Conservation (phyloP, 2,329 filamentous ascomycete genomes). For the Ambrosiella cleistominuta region DNA sequence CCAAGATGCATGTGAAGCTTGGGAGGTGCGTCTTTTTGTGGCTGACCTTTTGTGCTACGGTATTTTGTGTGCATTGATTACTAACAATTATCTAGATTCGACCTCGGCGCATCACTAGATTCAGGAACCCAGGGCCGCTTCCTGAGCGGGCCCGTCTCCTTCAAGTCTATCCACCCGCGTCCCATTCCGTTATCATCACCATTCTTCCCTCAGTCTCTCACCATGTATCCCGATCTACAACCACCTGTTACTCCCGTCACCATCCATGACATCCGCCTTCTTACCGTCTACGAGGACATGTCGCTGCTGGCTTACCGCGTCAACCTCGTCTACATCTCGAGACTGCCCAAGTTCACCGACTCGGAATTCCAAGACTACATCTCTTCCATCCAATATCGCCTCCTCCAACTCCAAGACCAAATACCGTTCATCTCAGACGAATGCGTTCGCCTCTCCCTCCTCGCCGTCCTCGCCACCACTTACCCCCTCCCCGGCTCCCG, state of each 20-base stretch:
- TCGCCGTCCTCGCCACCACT: slow-evolving; percentile 12
- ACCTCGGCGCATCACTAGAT: slow-evolving; percentile 9
- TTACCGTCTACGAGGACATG: slow-evolving; percentile 13
- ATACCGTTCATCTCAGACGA: slow-evolving; percentile 8
- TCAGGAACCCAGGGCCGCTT: slow-evolving; percentile 9
- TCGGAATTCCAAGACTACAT: slow-evolving; percentile 11
- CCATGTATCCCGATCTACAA: neutral
- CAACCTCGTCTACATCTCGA: slow-evolving; percentile 8
- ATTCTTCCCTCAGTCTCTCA: neutral
- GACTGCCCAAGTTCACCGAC: slow-evolving; percentile 9
- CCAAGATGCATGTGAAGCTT: slow-evolving; percentile 12
- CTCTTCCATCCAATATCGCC: slow-evolving; percentile 9
- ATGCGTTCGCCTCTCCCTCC: slow-evolving; percentile 7
- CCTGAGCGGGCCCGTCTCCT: slow-evolving; percentile 6
- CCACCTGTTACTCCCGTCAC: slow-evolving; percentile 1
- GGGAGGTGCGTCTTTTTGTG: slow-evolving; percentile 4
- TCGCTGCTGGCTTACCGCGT: slow-evolving; percentile 6
- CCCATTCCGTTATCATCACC: slow-evolving; percentile 4
- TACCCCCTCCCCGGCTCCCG: slow-evolving; percentile 11
- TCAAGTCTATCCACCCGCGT: slow-evolving; percentile 7
- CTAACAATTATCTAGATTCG: slow-evolving; percentile 1
- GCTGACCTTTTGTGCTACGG: neutral
- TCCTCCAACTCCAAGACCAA: slow-evolving; percentile 7
- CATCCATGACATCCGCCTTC: slow-evolving; percentile 7
- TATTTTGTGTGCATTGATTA: too few relatives aligned